Base-by-base conservation (phyloP, 2,329 filamentous ascomycete genomes). In the Alternaria rosae region DNA sequence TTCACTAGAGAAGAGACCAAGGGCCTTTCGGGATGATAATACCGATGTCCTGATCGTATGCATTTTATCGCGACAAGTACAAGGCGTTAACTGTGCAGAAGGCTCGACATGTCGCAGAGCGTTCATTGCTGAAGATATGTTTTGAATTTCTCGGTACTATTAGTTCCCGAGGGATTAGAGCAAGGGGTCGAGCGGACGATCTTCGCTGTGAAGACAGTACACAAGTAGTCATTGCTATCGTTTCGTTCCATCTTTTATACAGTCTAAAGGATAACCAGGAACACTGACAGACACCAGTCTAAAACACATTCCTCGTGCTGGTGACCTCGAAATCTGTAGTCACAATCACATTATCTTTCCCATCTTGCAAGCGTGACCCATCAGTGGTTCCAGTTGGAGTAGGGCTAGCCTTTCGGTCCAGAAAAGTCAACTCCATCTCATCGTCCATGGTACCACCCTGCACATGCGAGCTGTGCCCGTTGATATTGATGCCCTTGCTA, bases 361-460 rank as follows among this genome's bases (percentile, higher is more conserved):
- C 41, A 50, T 62, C 64, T 42, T 62, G 59, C 9, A 32, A 50
- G 56, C 56, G 44, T 20, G 32, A 42, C 28, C 55, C 56, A 25
- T 45, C 50, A n/a, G 48, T 60, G 13, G 53, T 53, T 41, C 38
- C 57, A 28, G 66, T 67, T 15, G 56, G 56, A 15, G 52, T 47
- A 23, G 51, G 57, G 43, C 59, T 63, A 11, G 42, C 41, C 32
- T 62, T 69, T 45, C 62, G 68, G 43, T 68, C 68, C 13, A 59
- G 55, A 43, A 62, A 59, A 35, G 64, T 61, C 54, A 71, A 62
- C 42, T 71, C 65, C 54, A 70, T 32, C 35, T 71, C 65, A 38
- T 70, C 69, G 13, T 70, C 69, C 17, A 63, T 54, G 3, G 51
- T 59, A 12, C 62, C 62, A 1, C 45, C 63, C 21, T 57, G 61